phyloP scores from a whole-genome alignment of 2,329 filamentous ascomycete species.

The Grosmannia clavigera region DNA sequence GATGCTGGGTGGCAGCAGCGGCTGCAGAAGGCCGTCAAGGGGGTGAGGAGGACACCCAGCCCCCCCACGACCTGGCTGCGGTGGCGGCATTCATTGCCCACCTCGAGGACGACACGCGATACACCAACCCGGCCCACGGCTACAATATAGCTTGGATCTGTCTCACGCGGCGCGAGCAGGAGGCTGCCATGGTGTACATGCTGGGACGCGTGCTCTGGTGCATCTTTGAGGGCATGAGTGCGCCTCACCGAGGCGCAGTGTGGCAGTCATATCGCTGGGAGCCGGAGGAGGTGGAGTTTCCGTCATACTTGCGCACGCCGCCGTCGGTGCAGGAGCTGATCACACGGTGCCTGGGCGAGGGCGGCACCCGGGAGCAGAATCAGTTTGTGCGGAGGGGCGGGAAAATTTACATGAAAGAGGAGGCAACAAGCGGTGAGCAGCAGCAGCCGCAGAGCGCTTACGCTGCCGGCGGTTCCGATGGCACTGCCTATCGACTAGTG shows the following conservation, averaged over 20 bases:
- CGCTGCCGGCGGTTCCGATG: not conserved
- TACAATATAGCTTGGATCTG: constrained; percentile 47
- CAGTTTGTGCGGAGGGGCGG: constrained; percentile 8
- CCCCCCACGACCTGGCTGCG: not conserved
- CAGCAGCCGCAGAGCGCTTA: not conserved
- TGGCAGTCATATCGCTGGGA: constrained; percentile 49
- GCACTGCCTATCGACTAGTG: not conserved
- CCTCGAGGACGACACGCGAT: constrained; percentile 19
- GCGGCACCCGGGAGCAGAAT: constrained; percentile 6
- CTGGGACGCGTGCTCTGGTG: constrained; percentile 50
- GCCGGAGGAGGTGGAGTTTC: constrained; percentile 40
- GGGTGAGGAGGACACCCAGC: not conserved
- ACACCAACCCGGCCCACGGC: constrained; percentile 33
- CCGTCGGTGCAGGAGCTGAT: constrained; percentile 8
- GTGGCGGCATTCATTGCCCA: constrained; percentile 1
- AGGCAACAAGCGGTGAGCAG: not conserved
- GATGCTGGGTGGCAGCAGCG: constrained; percentile 23
- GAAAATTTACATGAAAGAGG: constrained; percentile 11
- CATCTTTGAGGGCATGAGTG: constrained; percentile 47
- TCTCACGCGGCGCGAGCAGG: constrained; percentile 37
- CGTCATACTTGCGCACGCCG: constrained; percentile 25
- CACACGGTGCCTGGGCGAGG: constrained; percentile 7
- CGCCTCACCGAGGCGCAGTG: constrained; percentile 41
- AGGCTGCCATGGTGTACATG: constrained; percentile 50
- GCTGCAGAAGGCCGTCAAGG: not conserved